Conservation (phyloP, 768 basidiomycete genomes). For the Suillus luteus region DNA sequence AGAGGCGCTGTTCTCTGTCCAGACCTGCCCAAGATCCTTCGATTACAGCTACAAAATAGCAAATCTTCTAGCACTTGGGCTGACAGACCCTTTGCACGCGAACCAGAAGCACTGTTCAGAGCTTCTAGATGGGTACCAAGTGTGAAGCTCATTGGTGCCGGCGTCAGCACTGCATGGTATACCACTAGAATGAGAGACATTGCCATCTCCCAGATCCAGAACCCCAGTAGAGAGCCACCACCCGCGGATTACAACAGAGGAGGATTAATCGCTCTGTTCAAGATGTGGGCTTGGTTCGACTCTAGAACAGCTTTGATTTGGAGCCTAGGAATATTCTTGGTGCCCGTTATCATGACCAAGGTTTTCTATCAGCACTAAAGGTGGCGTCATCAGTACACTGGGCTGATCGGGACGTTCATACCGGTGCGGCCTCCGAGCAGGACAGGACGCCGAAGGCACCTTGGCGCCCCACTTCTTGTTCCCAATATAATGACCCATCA, state of each 20-base stretch:
- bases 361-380: neutral
- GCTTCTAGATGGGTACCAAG: slow-evolving; percentile 38
- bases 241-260: slow-evolving; percentile 33
- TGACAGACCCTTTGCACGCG: slow-evolving; percentile 38
- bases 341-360: neutral
- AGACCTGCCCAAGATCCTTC: slow-evolving; percentile 50
- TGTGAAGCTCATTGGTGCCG: slow-evolving; percentile 67
- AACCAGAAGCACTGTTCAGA: slow-evolving; percentile 35
- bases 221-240: neutral
- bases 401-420: neutral
- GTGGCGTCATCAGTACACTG: neutral
- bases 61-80: slow-evolving; percentile 15
- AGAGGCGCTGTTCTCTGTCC: slow-evolving; percentile 67
- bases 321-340: neutral
- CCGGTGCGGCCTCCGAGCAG: slow-evolving; percentile 2
- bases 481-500: neutral
- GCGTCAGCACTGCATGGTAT: slow-evolving; percentile 69
- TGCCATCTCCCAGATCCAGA: slow-evolving; percentile 30
- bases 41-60: slow-evolving; percentile 13
- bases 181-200: slow-evolving; percentile 55
- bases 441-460: neutral
- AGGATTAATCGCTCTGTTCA: slow-evolving; percentile 39
- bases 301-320: slow-evolving; percentile 8
- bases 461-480: neutral
- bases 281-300: slow-evolving; percentile 51